Base-by-base conservation (phyloP, 2,329 filamentous ascomycete species). In the Fusarium nygamai region DNA sequence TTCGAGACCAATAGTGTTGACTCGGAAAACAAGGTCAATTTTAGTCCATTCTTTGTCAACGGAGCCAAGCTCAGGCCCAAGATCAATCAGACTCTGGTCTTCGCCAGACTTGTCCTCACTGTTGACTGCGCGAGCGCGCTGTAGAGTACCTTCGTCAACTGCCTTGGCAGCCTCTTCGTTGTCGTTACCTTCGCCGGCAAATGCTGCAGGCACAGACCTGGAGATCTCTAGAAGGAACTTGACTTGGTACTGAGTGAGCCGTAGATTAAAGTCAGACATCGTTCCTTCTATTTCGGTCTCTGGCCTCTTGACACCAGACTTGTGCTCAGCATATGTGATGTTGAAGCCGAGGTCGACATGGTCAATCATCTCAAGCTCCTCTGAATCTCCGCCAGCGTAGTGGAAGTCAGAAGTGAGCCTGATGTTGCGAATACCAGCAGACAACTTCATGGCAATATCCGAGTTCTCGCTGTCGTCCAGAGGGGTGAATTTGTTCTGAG, bases 301-400 rank as follows among this genome's bases (percentile, higher is more conserved):
- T 1, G 96, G 96, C 44, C 96, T 90, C 78, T 96, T 92, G 61
- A 89, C 86, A 20, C 93, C 93, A 38, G 89, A 82, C 76, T 90
- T 91, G 80, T 99, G 96, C 80, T 98, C 96, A 2, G 95, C 90
- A 82, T 98, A 96, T 6, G 93, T 97, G 73, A 99, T 92, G 69
- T 93, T 94, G 84, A 99, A 98, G 54, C 93, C 94, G 31, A 99
- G 86, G 80, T 99, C 96, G 19, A 99, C 95, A 77, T 98, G 95
- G 79, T 99, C 95, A 76, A 99, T 98, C 86, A 99, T 93, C 81
- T 99, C 94, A 13, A 99, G 86, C 81, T 98, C 95, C 82, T 99
- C 96, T 0, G 90, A 90, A 64, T 89, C 84, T 39, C 91, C 89
- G 6, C 91, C 87, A 1, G 90, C 83, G 77, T 97, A 98, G 80